These are phyloP conservation scores for Heracleum sosnowskyi DNA, from an alignment of 129 eudicot genomes.

Conservation along the genomic window DNA sequence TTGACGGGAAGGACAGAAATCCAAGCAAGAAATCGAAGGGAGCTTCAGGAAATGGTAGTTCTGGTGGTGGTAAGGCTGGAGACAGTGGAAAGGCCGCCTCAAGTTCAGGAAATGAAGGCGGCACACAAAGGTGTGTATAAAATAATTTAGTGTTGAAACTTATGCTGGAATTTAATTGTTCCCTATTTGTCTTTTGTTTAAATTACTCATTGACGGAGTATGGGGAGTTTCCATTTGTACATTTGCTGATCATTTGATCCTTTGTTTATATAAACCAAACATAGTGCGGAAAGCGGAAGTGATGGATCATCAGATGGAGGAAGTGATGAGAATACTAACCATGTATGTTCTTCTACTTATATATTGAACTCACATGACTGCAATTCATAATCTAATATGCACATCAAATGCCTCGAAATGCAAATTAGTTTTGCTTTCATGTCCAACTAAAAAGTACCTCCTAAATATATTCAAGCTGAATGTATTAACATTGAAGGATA, in stretches of 20 bases:
- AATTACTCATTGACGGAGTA: not conserved
- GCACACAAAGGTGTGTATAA: conserved; percentile 65
- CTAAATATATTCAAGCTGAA: not conserved
- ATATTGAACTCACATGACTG: not conserved
- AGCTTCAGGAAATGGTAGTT: conserved; percentile 43
- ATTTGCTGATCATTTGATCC: not conserved
- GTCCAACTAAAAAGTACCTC: not conserved
- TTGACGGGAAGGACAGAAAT: conserved; percentile 43
- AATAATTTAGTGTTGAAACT: not conserved
- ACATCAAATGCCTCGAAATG: not conserved
- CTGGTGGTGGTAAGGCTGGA: conserved; percentile 38
- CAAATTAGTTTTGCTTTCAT: not conserved
- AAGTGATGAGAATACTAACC: conserved; percentile 64
- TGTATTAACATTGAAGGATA: not conserved
- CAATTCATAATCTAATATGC: not conserved
- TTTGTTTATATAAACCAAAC: not conserved
- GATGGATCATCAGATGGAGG: conserved; percentile 81
- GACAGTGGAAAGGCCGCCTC: conserved; percentile 83
- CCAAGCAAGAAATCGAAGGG: conserved; percentile 59
- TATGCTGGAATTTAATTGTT: not conserved
- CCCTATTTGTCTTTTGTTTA: not conserved
- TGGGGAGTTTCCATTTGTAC: not conserved
- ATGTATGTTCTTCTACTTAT: conserved; percentile 30
- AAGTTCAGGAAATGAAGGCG: conserved; percentile 93
- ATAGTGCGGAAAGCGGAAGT: conserved; percentile 81